Conservation (phyloP, 2,329 filamentous ascomycete genomes). For the Bipolaris bicolor region DNA sequence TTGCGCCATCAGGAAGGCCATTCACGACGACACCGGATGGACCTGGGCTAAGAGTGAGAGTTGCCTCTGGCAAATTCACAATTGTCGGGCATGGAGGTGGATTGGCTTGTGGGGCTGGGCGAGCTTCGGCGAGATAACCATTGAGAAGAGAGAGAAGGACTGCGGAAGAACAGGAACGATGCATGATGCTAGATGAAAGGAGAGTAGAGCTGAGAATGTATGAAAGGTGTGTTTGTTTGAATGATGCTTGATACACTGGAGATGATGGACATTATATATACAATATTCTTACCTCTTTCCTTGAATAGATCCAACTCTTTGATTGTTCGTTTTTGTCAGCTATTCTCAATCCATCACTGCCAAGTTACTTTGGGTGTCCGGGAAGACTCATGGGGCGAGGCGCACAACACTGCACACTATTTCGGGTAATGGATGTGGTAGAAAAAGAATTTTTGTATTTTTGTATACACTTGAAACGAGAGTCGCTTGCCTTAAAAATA, state of each 20-base stretch:
- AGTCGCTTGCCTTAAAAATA: neutral
- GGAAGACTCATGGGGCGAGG: neutral
- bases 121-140: neutral
- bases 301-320: neutral
- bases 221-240: neutral
- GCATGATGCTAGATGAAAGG: neutral
- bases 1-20: neutral
- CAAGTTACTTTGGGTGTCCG: neutral
- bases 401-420: neutral
- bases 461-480: conserved; percentile 1
- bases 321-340: neutral
- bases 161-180: neutral
- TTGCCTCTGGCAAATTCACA: neutral
- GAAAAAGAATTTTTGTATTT: neutral
- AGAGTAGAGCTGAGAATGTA: neutral
- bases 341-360: neutral
- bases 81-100: neutral
- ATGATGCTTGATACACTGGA: neutral
- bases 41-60: neutral
- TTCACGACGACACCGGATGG: neutral
- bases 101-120: neutral
- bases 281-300: neutral
- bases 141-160: neutral
- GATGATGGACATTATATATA: neutral
- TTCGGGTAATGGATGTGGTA: neutral